A percentile compares a stretch with the other conserved stretches of the same genome.
These are phyloP conservation scores for Pouteria campechiana DNA, from an alignment of 179 eudicot species.

Conservation along the genomic window DNA sequence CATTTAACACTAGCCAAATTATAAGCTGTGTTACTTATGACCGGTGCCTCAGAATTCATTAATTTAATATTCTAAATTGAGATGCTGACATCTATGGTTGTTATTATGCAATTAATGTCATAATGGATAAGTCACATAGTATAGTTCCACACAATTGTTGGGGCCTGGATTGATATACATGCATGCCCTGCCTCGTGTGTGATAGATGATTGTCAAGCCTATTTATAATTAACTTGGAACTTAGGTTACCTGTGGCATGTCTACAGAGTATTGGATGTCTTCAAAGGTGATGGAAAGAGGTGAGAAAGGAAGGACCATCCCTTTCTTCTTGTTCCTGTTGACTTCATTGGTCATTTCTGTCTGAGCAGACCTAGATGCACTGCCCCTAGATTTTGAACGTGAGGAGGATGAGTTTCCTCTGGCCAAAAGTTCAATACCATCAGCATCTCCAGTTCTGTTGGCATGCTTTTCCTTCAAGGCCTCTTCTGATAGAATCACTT, in stretches of 20 bases:
- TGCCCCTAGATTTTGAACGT: not conserved
- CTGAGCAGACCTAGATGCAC: constrained; percentile 2
- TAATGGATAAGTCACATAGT: not conserved
- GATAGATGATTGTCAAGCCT: too few relatives aligned
- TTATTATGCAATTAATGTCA: not conserved
- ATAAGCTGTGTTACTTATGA: too few relatives aligned
- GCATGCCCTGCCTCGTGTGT: too few relatives aligned
- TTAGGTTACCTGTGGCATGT: constrained; percentile 45
- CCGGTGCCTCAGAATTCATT: too few relatives aligned
- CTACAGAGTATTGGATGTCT: constrained; percentile 29
- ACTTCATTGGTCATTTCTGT: not conserved
- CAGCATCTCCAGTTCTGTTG: constrained; percentile 4
- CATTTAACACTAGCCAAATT: too few relatives aligned
- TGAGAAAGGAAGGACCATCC: constrained; percentile 41
- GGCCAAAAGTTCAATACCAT: constrained; percentile 20
- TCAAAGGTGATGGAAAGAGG: constrained; percentile 40
- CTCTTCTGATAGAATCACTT: constrained; percentile 13
- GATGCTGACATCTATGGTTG: too few relatives aligned
- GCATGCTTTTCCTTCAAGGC: constrained; percentile 10
- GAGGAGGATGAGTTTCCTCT: not conserved
- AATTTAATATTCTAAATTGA: too few relatives aligned
- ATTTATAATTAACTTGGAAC: too few relatives aligned
- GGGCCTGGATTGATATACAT: too few relatives aligned
- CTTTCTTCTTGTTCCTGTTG: constrained; percentile 12
- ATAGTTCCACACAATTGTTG: not conserved